Percentiles rank a stretch among this genome's conserved stretches.
Evolutionary conservation across 371 early-diverging fungal genomes (phyloP).

Genomic region (Mortierella sp.): DNA sequence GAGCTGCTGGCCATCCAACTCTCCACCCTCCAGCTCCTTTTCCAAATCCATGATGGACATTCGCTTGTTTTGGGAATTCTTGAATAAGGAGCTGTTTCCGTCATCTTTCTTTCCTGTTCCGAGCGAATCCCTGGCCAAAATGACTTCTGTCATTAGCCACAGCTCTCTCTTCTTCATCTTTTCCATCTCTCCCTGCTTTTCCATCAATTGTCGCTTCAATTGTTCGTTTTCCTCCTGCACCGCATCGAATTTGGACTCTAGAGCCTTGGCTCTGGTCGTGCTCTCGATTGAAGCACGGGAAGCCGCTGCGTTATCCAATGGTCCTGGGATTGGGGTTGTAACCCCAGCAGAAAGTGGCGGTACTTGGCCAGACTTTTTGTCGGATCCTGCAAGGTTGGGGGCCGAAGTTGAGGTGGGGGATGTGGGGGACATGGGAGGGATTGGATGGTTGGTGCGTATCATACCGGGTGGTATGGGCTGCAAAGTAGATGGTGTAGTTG

Average conservation of each 20-base stretch:
- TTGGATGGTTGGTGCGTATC: constrained; percentile 16
- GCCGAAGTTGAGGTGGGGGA: constrained; percentile 18
- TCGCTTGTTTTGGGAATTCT: constrained; percentile 23
- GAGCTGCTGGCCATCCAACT: constrained; percentile 39
- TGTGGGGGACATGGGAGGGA: constrained; percentile 21
- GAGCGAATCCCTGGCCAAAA: constrained; percentile 27
- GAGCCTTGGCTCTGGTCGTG: constrained; percentile 19
- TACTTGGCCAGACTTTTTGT: constrained; percentile 9
- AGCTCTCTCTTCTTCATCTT: constrained; percentile 38
- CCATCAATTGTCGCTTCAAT: constrained; percentile 22
- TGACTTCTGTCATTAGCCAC: constrained; percentile 45
- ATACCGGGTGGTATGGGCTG: constrained; percentile 5
- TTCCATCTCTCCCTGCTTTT: constrained; percentile 14
- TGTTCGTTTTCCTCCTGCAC: constrained; percentile 32
- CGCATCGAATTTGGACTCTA: constrained; percentile 27
- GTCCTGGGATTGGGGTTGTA: constrained; percentile 48
- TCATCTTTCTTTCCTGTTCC: constrained; percentile 4
- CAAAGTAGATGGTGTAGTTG: background rate
- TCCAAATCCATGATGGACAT: constrained; percentile 43
- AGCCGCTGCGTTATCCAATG: constrained; percentile 30
- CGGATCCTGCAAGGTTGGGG: constrained; percentile 16
- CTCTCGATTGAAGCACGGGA: constrained; percentile 13
- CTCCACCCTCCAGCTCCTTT: constrained; percentile 22
- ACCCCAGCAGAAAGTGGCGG: constrained; percentile 16
- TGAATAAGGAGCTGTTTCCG: background rate